Evolutionary conservation across 345 rosid species (phyloP).

Genomic region (Boechera stricta): DNA sequence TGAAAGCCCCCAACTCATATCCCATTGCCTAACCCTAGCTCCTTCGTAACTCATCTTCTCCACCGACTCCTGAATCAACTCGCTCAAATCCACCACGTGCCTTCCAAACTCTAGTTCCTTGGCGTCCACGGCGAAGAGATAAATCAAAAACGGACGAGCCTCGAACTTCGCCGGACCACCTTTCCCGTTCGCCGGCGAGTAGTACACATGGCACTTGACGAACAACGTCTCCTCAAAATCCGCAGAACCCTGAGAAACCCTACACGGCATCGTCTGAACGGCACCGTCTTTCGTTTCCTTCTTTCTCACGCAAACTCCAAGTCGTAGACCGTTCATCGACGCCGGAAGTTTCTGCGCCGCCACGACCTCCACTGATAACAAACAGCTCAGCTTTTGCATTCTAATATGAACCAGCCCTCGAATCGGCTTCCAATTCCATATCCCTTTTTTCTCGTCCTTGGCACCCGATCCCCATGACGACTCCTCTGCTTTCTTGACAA

Average conservation of each 20-base stretch:
- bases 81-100: constrained; percentile 66
- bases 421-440: constrained; percentile 96
- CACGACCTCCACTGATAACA: constrained; percentile 87
- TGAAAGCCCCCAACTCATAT: constrained; percentile 64
- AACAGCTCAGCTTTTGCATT: constrained; percentile 87
- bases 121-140: constrained; percentile 78
- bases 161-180: constrained; percentile 63
- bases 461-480: background rate
- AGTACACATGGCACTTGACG: constrained; percentile 78
- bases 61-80: constrained; percentile 75
- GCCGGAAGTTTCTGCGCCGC: constrained; percentile 82
- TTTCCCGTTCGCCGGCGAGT: constrained; percentile 59
- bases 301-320: constrained; percentile 84
- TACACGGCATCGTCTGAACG: constrained; percentile 89
- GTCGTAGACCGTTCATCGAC: constrained; percentile 93
- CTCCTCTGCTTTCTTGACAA: constrained; percentile 46
- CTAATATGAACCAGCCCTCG: constrained; percentile 79
- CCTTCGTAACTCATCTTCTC: constrained; percentile 76
- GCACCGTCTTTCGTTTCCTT: constrained; percentile 85
- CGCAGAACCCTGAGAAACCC: constrained; percentile 86
- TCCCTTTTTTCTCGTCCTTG: constrained; percentile 67
- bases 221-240: constrained; percentile 95
- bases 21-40: constrained; percentile 90
- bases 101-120: constrained; percentile 85
- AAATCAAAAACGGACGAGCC: constrained; percentile 78